phyloP scores from a whole-genome alignment of 139 green algal species.

The Chlorella vulgaris region DNA sequence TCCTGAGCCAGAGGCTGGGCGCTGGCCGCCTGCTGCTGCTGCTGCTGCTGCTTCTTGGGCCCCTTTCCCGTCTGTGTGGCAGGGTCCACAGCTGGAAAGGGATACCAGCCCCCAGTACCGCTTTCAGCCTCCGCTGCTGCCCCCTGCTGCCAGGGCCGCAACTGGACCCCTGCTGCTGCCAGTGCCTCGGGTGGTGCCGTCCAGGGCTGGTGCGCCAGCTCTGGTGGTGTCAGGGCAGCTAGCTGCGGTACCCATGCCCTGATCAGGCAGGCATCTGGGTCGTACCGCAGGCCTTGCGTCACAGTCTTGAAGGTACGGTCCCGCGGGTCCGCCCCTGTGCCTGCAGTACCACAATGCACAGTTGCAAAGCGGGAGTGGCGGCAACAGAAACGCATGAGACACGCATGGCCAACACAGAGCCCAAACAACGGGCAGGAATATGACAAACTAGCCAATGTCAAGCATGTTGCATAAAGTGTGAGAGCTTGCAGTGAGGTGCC shows the following conservation, averaged over 20 bases:
- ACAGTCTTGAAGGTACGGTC: constrained; percentile 63
- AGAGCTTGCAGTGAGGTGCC: too few species aligned
- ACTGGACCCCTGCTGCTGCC: not conserved
- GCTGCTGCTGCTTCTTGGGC: not conserved
- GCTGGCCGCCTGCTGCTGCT: not conserved
- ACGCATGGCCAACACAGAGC: not conserved
- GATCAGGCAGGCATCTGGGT: constrained; percentile 48
- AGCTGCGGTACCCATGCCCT: constrained; percentile 61
- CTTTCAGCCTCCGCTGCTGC: not conserved
- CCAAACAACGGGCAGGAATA: too few species aligned
- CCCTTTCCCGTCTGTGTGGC: constrained; percentile 34
- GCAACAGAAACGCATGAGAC: not conserved
- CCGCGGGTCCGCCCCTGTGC: constrained; percentile 55
- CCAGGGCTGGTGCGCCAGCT: constrained; percentile 51
- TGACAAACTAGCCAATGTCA: too few species aligned
- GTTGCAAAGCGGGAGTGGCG: too few species aligned
- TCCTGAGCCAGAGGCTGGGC: too few species aligned
- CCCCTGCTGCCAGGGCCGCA: not conserved
- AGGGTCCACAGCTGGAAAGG: constrained; percentile 22
- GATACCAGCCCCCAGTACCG: not conserved
- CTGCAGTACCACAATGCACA: constrained; percentile 21
- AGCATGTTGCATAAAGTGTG: too few species aligned
- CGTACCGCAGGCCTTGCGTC: constrained; percentile 65
- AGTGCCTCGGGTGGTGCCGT: not conserved
- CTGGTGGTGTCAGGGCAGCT: constrained; percentile 18